Percentiles rank a stretch among this genome's conserved stretches.
These are phyloP conservation scores for Glutinoglossum americanum DNA, from an alignment of 495 filamentous ascomycete genomes.

Conservation along the genomic window DNA sequence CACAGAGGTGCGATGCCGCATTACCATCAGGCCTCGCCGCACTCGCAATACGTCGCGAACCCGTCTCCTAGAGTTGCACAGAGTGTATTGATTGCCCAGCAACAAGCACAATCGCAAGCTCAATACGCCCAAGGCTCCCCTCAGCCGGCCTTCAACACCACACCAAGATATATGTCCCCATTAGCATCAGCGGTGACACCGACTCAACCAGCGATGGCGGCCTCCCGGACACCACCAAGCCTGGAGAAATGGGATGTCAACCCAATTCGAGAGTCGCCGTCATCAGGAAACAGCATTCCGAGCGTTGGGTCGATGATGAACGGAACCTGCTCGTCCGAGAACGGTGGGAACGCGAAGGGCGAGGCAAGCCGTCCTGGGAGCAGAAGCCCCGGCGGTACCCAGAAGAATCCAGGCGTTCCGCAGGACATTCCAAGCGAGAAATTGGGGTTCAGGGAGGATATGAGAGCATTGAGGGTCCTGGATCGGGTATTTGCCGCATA, in stretches of 20 bases:
- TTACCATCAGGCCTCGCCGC: slow-evolving; percentile 2
- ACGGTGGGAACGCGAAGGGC: slow-evolving; percentile 14
- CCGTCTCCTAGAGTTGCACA: slow-evolving; percentile 14
- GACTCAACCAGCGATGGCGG: neutral
- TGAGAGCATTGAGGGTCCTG: slow-evolving; percentile 39
- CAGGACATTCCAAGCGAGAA: slow-evolving; percentile 44
- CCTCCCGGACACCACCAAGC: neutral
- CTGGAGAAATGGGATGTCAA: slow-evolving; percentile 1
- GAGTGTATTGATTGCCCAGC: slow-evolving; percentile 13
- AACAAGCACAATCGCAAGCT: slow-evolving; percentile 10
- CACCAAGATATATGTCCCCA: neutral
- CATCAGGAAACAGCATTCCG: slow-evolving; percentile 1
- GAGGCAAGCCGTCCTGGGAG: slow-evolving; percentile 16
- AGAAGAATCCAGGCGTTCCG: slow-evolving; percentile 24
- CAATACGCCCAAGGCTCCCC: slow-evolving; percentile 2
- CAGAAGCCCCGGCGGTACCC: slow-evolving; percentile 13
- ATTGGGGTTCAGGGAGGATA: slow-evolving; percentile 40
- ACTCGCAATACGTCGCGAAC: slow-evolving; percentile 12
- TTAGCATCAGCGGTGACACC: neutral
- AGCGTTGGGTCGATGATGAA: slow-evolving; percentile 4
- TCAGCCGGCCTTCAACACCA: neutral
- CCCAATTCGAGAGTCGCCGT: neutral
- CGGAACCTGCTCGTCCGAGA: slow-evolving; percentile 9
- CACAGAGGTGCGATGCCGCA: slow-evolving; percentile 9
- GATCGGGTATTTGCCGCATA: slow-evolving; percentile 18